Conservation (phyloP, 164 flowering plant species). For the Aristolochia californica region DNA sequence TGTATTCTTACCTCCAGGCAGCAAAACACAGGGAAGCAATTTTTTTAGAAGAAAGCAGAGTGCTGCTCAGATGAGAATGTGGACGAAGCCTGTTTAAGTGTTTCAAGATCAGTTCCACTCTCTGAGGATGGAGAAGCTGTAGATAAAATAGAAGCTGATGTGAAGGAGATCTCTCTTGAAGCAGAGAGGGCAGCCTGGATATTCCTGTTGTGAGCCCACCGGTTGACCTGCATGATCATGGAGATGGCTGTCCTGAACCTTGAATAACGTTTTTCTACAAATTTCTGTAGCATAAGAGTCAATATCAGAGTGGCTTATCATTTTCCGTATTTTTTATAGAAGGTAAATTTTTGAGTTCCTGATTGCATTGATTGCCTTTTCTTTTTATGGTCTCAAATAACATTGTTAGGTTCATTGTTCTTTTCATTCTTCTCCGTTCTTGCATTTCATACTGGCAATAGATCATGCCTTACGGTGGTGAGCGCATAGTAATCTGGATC, state of each 20-base stretch:
- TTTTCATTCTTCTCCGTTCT: no score
- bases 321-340: no score
- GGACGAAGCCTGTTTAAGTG: conserved; percentile 84
- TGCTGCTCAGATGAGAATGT: conserved; percentile 66
- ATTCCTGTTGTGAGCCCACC: conserved; percentile 61
- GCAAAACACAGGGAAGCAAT: conserved; percentile 52
- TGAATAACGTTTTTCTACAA: conserved; percentile 4
- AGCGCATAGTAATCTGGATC: no score
- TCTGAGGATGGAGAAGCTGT: conserved; percentile 33
- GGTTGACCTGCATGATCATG: conserved; percentile 30
- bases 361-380: no score
- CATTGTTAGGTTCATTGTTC: no score
- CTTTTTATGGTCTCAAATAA: no score
- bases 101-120: conserved; percentile 40
- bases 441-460: no score
- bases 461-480: no score
- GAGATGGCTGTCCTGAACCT: conserved; percentile 36
- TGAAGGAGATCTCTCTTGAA: conserved; percentile 64
- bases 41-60: conserved; percentile 56
- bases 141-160: conserved; percentile 51
- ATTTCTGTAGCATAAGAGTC: no score
- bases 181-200: conserved; percentile 59
- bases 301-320: no score
- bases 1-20: conserved; percentile 29
- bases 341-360: no score